A percentile compares a stretch with the other conserved stretches of the same genome.
Evolutionary conservation across 768 basidiomycete species (phyloP).

Genomic region (Rhizopogon vulgaris): DNA sequence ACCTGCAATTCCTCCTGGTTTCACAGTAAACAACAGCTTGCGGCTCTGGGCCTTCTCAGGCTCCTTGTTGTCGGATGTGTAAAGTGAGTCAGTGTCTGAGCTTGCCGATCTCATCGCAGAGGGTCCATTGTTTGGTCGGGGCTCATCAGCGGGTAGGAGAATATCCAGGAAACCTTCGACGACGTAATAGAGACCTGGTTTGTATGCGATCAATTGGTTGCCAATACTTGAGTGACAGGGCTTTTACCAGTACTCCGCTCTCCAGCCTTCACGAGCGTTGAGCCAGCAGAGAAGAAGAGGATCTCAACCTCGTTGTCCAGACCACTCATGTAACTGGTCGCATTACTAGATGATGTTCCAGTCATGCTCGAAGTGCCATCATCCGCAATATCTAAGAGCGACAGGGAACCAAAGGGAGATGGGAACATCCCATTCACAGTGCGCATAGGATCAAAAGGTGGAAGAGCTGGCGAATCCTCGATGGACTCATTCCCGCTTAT

Average conservation of each 20-base stretch:
- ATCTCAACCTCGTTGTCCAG: conserved; percentile 97
- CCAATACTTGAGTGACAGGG: conserved; percentile 3
- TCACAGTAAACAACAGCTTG: conserved; percentile 88
- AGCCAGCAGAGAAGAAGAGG: conserved; percentile 84
- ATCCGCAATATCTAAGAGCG: conserved; percentile 65
- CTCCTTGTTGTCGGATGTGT: conserved; percentile 28
- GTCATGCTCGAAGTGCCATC: conserved; percentile 63
- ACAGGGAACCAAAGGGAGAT: conserved; percentile 71
- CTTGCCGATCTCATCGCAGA: conserved; percentile 9
- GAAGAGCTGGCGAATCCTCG: conserved; percentile 60
- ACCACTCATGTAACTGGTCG: conserved; percentile 61
- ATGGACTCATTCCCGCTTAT: conserved; percentile 61
- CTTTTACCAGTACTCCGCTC: conserved; percentile 75
- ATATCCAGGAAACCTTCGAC: conserved; percentile 97
- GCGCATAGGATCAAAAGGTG: conserved; percentile 37
- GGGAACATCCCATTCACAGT: conserved; percentile 35
- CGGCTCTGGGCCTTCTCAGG: conserved; percentile 30
- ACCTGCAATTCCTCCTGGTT: conserved; percentile 96
- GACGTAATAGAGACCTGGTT: conserved; percentile 79
- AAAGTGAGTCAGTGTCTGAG: conserved; percentile 33
- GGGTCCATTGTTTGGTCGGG: conserved; percentile 8
- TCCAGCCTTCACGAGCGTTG: conserved; percentile 80
- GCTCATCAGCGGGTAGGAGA: conserved; percentile 51
- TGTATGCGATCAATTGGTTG: background rate
- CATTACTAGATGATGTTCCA: conserved; percentile 47